Base-by-base conservation (phyloP, 768 basidiomycete genomes). In the Mycena crocata region DNA sequence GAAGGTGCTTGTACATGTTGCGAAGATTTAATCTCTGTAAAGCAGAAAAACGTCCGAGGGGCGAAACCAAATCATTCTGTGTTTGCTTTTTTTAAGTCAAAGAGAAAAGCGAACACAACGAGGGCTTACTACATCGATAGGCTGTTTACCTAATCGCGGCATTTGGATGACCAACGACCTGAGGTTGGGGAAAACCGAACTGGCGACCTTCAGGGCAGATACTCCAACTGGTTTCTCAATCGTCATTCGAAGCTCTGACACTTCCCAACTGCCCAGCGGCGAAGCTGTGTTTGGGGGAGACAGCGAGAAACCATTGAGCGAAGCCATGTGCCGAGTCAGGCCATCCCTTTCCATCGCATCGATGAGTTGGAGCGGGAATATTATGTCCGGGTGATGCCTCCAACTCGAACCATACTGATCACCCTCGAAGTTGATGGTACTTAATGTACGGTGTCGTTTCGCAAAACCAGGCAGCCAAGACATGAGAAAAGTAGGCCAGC, bases 391-490 rank as follows among this genome's bases (percentile, higher is more conserved):
- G n/a, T 54, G 37, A 1, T 19, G 40, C 3, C 26, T 23, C 61
- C 61, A 62, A 14, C 26, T 46, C 10, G 23, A 9, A 24, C 48
- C 46, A 21, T 23, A 14, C 13, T 4, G 5, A 24, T 37, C 34
- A 4, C 34, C 52, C 19, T n/a, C 32, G 28, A 62, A 45, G 5
- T 44, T 62, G 42, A 62, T 48, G 40, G 32, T 26, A 14, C 37
- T 5, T 21, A 62, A 45, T 23, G 19, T 54, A 2, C 23, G 5
- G 34, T 62, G 61, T 2, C 44, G 51, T 28, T 35, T 42, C 17
- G 37, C 61, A 30, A 62, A 62, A n/a, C 31, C 51, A 10, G 61
- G 51, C 23, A 62, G n/a, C 61, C 61, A 62, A 23, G 61, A 55
- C 32, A 62, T 35, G 24, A n/a, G 26, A 35, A 34, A 8, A 26